A percentile compares a stretch with the other conserved stretches of the same genome.
Evolutionary conservation across 2,329 filamentous ascomycete genomes (phyloP).

Genomic region (Hypoxylon sp.): DNA sequence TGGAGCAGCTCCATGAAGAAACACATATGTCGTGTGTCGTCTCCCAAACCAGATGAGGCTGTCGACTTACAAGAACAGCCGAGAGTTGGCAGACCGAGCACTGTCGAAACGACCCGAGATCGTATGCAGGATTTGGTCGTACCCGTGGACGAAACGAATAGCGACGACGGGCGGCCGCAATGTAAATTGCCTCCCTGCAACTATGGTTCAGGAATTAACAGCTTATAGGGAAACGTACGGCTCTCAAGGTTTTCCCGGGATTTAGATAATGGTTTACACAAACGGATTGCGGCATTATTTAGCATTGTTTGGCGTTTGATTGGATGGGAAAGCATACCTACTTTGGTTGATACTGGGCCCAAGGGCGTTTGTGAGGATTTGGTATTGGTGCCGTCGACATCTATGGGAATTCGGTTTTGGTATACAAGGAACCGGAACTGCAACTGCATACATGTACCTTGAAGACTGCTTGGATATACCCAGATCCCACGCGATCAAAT

Average conservation of each 20-base stretch:
- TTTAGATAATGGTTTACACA: conserved; percentile 45
- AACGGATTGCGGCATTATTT: conserved; percentile 24
- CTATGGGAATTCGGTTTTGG: conserved; percentile 25
- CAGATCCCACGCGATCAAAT: conserved; percentile 30
- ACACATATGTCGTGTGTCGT: conserved; percentile 36
- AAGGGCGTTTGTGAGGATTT: conserved; percentile 29
- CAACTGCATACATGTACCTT: conserved; percentile 27
- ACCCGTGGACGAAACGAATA: conserved; percentile 53
- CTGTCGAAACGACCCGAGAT: conserved; percentile 40
- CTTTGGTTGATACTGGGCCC: conserved; percentile 21
- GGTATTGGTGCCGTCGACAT: conserved; percentile 20
- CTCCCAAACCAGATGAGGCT: conserved; percentile 41
- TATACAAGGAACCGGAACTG: conserved; percentile 32
- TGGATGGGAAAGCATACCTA: conserved; percentile 31
- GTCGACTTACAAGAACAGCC: conserved; percentile 48
- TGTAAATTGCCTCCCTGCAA: conserved; percentile 44
- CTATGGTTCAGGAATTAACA: conserved; percentile 38
- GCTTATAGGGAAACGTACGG: conserved; percentile 59
- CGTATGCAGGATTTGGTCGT: conserved; percentile 52
- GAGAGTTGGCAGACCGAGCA: conserved; percentile 20
- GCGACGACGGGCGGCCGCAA: conserved; percentile 53
- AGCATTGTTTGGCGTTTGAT: conserved; percentile 47
- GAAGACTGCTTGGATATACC: conserved; percentile 47
- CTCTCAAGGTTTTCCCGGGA: conserved; percentile 62
- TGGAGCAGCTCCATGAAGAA: conserved; percentile 46